These are phyloP conservation scores for Metarhizium brunneum DNA, from an alignment of 2,329 filamentous ascomycete genomes.

Conservation along the genomic window DNA sequence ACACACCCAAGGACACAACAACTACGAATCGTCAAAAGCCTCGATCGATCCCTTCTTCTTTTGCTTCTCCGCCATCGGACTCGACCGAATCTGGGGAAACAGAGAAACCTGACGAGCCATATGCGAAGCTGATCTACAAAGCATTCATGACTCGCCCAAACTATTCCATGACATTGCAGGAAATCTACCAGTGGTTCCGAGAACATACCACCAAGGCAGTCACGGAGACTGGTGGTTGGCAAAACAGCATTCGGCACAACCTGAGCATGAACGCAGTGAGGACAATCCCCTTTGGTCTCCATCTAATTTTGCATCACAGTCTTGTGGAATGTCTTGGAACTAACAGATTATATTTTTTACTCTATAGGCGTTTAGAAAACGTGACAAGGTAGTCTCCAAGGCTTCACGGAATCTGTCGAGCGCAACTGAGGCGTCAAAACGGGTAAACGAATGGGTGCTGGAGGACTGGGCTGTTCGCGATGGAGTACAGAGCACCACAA, in stretches of 20 bases:
- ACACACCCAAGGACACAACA: conserved; percentile 4
- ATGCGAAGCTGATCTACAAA: conserved; percentile 71
- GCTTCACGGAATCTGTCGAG: conserved; percentile 15
- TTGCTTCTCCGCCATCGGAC: conserved; percentile 16
- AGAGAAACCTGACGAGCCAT: conserved; percentile 49
- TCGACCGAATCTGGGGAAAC: conserved; percentile 5
- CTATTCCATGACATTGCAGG: conserved; percentile 67
- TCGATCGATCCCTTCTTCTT: neutral
- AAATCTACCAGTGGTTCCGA: conserved; percentile 86
- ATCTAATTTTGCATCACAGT: neutral
- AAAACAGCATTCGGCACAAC: conserved; percentile 93
- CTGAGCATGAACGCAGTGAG: conserved; percentile 88
- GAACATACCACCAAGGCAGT: conserved; percentile 71
- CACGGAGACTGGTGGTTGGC: conserved; percentile 75
- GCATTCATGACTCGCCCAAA: conserved; percentile 60
- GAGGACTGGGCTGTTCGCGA: conserved; percentile 57
- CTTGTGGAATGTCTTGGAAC: neutral
- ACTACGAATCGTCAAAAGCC: neutral
- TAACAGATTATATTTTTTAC: neutral
- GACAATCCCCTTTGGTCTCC: neutral
- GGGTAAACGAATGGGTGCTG: conserved; percentile 69
- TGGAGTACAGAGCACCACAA: conserved; percentile 79
- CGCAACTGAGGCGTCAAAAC: conserved; percentile 38
- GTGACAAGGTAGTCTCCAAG: conserved; percentile 12
- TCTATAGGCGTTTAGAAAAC: conserved; percentile 33